These are phyloP conservation scores for Obba rivulosa DNA, from an alignment of 768 basidiomycete species.

Conservation along the genomic window DNA sequence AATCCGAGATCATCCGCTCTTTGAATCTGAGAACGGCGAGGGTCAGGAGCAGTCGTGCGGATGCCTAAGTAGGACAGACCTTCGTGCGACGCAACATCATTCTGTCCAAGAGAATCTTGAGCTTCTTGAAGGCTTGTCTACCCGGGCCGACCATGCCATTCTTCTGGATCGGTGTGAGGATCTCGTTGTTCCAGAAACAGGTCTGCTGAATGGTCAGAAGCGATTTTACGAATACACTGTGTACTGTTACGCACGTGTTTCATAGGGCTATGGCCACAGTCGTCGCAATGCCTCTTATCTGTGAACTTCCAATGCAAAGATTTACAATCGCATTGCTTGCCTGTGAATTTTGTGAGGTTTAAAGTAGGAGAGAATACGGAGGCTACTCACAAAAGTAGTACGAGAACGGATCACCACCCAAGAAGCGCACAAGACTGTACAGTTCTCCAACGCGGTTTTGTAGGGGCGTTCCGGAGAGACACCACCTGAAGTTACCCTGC, in stretches of 20 bases:
- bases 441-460: conserved; percentile 99
- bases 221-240: conserved; percentile 53
- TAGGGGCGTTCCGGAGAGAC: conserved; percentile 91
- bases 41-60: neutral
- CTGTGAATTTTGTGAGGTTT: conserved; percentile 29
- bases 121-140: conserved; percentile 81
- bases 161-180: conserved; percentile 93
- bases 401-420: conserved; percentile 90
- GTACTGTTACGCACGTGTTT: conserved; percentile 48
- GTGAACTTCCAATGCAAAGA: conserved; percentile 92
- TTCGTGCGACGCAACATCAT: conserved; percentile 96
- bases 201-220: conserved; percentile 66
- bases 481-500: conserved; percentile 80
- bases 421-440: conserved; percentile 89
- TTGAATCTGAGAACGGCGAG: conserved; percentile 57
- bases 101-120: conserved; percentile 80
- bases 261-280: conserved; percentile 83
- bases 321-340: conserved; percentile 91
- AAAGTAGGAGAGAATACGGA: neutral
- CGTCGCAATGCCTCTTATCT: conserved; percentile 79
- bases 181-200: conserved; percentile 97
- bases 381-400: conserved; percentile 72
- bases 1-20: conserved; percentile 93
- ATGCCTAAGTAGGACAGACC: conserved; percentile 29
- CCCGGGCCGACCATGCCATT: conserved; percentile 81